Evolutionary conservation across 805 yeast genomes (phyloP), one percentile per base, ranked within the genome.

Genomic region (Metschnikowia koreensis): DNA sequence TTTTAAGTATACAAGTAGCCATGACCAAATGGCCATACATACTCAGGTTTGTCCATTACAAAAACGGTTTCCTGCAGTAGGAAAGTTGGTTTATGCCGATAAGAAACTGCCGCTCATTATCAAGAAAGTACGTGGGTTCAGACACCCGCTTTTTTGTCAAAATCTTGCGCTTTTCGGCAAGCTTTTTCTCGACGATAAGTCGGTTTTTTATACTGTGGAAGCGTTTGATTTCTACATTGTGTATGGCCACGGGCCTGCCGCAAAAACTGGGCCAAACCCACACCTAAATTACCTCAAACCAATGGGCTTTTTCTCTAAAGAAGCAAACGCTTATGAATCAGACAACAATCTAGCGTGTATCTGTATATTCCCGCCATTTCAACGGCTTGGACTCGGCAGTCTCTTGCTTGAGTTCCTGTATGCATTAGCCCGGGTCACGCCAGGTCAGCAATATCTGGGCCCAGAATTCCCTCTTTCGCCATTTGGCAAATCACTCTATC

Each of bases 271-370:
- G 27, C 28, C 28, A 41, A 11, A 16, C 38, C 28, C 29, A 3
- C 43, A 13, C 38, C 36, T 17, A 22, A 22, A 16, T 8, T 11
- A 34, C 34, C 17, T 67, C 53, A 29, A 13, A 41, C 63, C 64
- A 38, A 58, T 92, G 86, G 99, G 97, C 1, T 94, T 90, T 64
- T 94, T 90, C 63, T 91, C 97, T 12, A 88, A 89, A 60, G 99
- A 94, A 62, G 71, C 86, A 41, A 71, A 87, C 0, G 84, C 97
- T 0, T 82, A 83, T 79, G 93, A 88, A 48, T 78, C 82, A 47
- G 89, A 92, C 66, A 71, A 68, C 48, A 94, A 93, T 64, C 72
- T 94, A 38, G 97, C 97, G 0, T 94, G 98, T 64, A 87, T 94
- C 11, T 76, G 94, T 57, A 83, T 90, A 3, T 88, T 94, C 55